A percentile compares a stretch with the other conserved stretches of the same genome.
Evolutionary conservation across 1,284 basidiomycete genomes (phyloP).

Genomic region (Chondrostereum purpureum): DNA sequence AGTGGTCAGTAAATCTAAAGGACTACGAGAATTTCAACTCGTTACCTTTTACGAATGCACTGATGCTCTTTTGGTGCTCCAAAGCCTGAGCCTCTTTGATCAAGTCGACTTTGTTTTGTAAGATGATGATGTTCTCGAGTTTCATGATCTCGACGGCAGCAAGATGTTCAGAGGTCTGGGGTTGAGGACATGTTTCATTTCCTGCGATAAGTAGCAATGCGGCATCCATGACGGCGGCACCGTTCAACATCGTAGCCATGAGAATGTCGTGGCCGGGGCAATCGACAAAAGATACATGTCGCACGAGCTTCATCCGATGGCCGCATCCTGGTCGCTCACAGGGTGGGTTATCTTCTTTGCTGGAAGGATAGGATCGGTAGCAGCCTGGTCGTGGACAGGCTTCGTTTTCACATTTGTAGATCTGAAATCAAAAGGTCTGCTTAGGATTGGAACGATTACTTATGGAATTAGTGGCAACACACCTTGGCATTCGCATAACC

Average conservation of each 20-base stretch:
- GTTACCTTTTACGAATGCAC: slow-evolving; percentile 87
- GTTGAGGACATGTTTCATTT: slow-evolving; percentile 98
- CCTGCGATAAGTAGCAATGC: slow-evolving; percentile 92
- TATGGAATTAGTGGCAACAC: slow-evolving; percentile 21
- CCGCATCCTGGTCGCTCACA: slow-evolving; percentile 94
- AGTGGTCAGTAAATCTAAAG: not conserved
- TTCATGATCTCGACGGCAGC: slow-evolving; percentile 99
- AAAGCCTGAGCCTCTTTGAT: slow-evolving; percentile 89
- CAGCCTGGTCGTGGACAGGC: slow-evolving; percentile 90
- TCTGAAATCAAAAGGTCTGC: slow-evolving; percentile 41
- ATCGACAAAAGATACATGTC: slow-evolving; percentile 96
- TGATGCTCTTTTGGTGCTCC: slow-evolving; percentile 91
- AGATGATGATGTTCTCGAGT: slow-evolving; percentile 94
- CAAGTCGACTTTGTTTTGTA: slow-evolving; percentile 96
- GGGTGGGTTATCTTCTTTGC: slow-evolving; percentile 89
- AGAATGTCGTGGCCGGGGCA: slow-evolving; percentile 94
- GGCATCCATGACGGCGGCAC: slow-evolving; percentile 99
- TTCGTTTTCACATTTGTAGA: slow-evolving; percentile 95
- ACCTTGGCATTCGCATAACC: slow-evolving; percentile 99
- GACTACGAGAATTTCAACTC: not conserved
- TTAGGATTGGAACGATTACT: slow-evolving; percentile 11
- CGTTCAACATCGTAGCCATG: slow-evolving; percentile 99
- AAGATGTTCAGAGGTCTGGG: slow-evolving; percentile 97
- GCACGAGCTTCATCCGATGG: slow-evolving; percentile 83
- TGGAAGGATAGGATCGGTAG: slow-evolving; percentile 89